Evolutionary conservation across 768 basidiomycete genomes (phyloP).

Genomic region (Lyophyllum shimeji): DNA sequence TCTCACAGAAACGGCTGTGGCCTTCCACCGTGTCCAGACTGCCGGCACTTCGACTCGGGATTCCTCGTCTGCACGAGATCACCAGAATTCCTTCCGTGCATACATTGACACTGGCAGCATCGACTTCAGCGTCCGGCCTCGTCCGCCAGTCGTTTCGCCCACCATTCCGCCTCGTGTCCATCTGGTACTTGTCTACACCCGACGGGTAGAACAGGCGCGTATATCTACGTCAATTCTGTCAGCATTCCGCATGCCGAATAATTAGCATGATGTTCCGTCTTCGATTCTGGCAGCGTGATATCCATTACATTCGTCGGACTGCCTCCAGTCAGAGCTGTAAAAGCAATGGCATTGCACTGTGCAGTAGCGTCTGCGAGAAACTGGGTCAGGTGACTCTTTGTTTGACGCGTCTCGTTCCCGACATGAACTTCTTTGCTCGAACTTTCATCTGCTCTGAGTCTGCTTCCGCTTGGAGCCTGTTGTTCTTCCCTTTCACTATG

Average conservation of each 20-base stretch:
- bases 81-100: neutral
- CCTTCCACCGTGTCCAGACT: neutral
- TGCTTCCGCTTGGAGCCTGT: neutral
- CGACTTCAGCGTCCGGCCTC: neutral
- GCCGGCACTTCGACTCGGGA: neutral
- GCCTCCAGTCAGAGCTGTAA: too few species aligned
- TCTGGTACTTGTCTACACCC: neutral
- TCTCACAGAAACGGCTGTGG: neutral
- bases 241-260: neutral
- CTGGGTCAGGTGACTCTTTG: neutral
- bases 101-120: neutral
- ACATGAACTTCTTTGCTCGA: neutral
- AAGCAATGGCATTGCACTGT: too few species aligned
- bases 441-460: neutral
- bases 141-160: neutral
- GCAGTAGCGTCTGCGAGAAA: too few species aligned
- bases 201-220: neutral
- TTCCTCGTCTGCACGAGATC: neutral
- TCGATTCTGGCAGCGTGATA: neutral
- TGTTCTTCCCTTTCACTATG: conserved; percentile 18
- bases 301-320: too few species aligned
- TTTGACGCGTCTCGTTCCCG: neutral
- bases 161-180: neutral
- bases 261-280: neutral
- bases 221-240: neutral